phyloP scores from a whole-genome alignment of 2,329 filamentous ascomycete species.

The Fusarium sambucinum region DNA sequence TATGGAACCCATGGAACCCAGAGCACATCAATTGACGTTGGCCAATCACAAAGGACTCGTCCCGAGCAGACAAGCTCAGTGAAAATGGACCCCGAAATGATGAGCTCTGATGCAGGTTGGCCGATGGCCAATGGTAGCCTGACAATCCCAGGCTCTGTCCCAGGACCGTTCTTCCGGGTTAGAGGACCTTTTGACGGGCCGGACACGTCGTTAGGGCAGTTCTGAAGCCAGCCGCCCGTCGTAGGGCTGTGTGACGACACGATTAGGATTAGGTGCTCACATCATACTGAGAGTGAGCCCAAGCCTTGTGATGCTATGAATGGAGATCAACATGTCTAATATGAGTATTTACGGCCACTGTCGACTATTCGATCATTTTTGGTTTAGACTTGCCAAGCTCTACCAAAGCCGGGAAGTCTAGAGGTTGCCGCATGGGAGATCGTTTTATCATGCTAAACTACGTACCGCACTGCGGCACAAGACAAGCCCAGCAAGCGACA shows the following conservation, averaged over 20 bases:
- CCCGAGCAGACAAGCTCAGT: constrained; percentile 12
- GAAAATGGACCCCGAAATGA: constrained; percentile 22
- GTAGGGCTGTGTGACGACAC: constrained; percentile 51
- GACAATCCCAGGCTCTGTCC: constrained; percentile 35
- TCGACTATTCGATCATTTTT: constrained; percentile 33
- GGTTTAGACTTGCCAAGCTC: constrained; percentile 15
- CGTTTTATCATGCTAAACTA: neutral
- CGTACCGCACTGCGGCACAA: constrained; percentile 1
- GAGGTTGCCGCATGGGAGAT: constrained; percentile 7
- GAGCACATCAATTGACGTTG: constrained; percentile 19
- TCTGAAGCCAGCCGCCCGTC: constrained; percentile 38
- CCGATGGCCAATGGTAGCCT: constrained; percentile 30
- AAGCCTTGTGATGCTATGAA: constrained; percentile 18
- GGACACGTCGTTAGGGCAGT: constrained; percentile 35
- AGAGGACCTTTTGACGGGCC: constrained; percentile 42
- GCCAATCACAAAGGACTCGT: constrained; percentile 9
- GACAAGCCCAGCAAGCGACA: constrained; percentile 20
- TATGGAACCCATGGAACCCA: constrained; percentile 6
- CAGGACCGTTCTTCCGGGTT: constrained; percentile 39
- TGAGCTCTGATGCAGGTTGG: constrained; percentile 16
- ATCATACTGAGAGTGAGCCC: neutral
- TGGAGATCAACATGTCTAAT: constrained; percentile 4
- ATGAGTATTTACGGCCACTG: constrained; percentile 1
- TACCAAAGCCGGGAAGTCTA: neutral
- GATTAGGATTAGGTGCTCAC: constrained; percentile 10